Evolutionary conservation across 495 filamentous ascomycete genomes (phyloP).

Genomic region (Xylaria scruposa): DNA sequence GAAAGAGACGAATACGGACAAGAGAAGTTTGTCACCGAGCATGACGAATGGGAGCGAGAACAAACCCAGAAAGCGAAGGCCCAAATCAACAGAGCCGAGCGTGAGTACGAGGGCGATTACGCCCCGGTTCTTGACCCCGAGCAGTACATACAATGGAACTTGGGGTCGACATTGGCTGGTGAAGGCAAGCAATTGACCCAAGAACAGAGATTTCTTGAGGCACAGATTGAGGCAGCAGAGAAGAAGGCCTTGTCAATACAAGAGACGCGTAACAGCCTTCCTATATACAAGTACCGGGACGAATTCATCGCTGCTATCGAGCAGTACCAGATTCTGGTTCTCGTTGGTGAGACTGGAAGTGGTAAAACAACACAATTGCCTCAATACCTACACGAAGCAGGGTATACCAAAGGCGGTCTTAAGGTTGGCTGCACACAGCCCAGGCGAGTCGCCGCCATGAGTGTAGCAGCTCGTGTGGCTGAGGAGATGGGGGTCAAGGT

Average conservation of each 20-base stretch:
- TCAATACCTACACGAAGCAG: conserved; percentile 88
- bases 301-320: conserved; percentile 75
- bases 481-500: conserved; percentile 93
- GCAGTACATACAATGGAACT: conserved; percentile 84
- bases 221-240: conserved; percentile 85
- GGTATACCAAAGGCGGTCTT: conserved; percentile 78
- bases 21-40: conserved; percentile 90
- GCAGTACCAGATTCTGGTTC: conserved; percentile 78
- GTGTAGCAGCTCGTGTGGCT: conserved; percentile 90
- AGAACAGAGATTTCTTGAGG: conserved; percentile 79
- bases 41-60: conserved; percentile 94
- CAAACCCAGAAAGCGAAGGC: conserved; percentile 89
- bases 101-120: conserved; percentile 86
- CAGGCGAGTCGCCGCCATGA: conserved; percentile 96
- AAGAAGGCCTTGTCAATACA: conserved; percentile 84
- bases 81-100: conserved; percentile 76
- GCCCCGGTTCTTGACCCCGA: conserved; percentile 93
- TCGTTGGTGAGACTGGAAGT: conserved; percentile 88
- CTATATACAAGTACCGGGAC: conserved; percentile 84
- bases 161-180: conserved; percentile 74
- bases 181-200: conserved; percentile 68
- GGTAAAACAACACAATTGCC: conserved; percentile 91
- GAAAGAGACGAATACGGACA: conserved; percentile 87
- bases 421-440: conserved; percentile 86
- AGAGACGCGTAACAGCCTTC: conserved; percentile 87